These are phyloP conservation scores for Rosa hybrid DNA, from an alignment of 331 rosid genomes.

Conservation along the genomic window DNA sequence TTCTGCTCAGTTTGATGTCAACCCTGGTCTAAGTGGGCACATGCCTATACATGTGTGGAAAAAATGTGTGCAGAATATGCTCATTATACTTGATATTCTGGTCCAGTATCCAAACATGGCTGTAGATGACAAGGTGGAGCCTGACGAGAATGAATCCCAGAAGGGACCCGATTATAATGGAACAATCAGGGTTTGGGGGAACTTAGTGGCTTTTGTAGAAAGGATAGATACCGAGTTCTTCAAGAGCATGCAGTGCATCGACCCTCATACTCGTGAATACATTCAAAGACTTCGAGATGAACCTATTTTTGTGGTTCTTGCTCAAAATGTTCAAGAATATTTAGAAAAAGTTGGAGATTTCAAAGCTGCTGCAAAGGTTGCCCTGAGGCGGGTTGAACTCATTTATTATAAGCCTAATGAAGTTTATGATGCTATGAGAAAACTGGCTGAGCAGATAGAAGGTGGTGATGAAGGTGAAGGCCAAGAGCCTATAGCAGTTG, in stretches of 20 bases:
- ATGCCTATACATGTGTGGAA: slow-evolving; percentile 42
- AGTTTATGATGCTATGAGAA: slow-evolving; percentile 91
- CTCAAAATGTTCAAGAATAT: slow-evolving; percentile 91
- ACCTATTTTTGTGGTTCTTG: slow-evolving; percentile 73
- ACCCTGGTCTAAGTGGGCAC: slow-evolving; percentile 38
- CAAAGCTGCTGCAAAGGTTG: slow-evolving; percentile 83
- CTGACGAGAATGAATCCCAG: slow-evolving; percentile 85
- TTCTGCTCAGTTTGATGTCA: slow-evolving; percentile 87
- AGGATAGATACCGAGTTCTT: slow-evolving; percentile 77
- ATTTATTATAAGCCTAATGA: slow-evolving; percentile 89
- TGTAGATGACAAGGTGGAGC: slow-evolving; percentile 85
- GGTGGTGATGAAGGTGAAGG: slow-evolving; percentile 42
- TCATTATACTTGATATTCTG: slow-evolving; percentile 76
- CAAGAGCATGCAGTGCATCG: slow-evolving; percentile 95
- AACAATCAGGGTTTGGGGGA: slow-evolving; percentile 81
- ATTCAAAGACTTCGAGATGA: slow-evolving; percentile 91
- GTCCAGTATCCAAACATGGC: slow-evolving; percentile 66
- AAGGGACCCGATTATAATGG: slow-evolving; percentile 70
- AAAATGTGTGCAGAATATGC: slow-evolving; percentile 78
- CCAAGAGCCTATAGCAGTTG: slow-evolving; percentile 53
- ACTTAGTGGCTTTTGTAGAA: slow-evolving; percentile 82
- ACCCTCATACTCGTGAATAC: slow-evolving; percentile 93
- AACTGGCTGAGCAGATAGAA: slow-evolving; percentile 63
- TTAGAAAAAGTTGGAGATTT: slow-evolving; percentile 59
- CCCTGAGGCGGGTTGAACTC: slow-evolving; percentile 79